phyloP scores from a whole-genome alignment of 176 grass and related monocot genomes.

The Phoenix dactylifera region DNA sequence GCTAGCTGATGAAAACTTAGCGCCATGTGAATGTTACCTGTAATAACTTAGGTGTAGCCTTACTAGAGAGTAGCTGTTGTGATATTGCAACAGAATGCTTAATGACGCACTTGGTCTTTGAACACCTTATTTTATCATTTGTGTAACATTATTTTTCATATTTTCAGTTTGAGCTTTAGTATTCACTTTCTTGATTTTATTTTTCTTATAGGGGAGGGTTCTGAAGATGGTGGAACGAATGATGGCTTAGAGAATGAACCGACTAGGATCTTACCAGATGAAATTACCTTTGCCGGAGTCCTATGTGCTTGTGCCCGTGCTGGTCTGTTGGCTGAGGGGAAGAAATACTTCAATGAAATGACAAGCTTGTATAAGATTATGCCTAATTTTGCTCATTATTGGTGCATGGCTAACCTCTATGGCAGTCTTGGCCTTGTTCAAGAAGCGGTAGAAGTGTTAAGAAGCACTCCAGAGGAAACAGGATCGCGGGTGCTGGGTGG shows the following conservation, averaged over 20 bases:
- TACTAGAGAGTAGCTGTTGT: too few species aligned
- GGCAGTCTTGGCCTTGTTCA: constrained; percentile 35
- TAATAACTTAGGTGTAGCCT: too few species aligned
- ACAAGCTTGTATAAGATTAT: constrained; percentile 30
- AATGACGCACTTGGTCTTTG: too few species aligned
- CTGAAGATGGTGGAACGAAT: background rate
- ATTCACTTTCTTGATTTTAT: constrained; percentile 3
- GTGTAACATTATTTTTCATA: background rate
- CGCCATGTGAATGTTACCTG: too few species aligned
- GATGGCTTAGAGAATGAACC: background rate
- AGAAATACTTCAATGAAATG: constrained; percentile 52
- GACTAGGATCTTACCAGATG: constrained; percentile 27
- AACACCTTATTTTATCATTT: background rate
- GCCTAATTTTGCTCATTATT: constrained; percentile 57
- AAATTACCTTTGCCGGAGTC: constrained; percentile 48
- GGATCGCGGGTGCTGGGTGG: constrained; percentile 35
- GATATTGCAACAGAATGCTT: too few species aligned
- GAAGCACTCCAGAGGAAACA: constrained; percentile 30
- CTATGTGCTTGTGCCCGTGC: constrained; percentile 48
- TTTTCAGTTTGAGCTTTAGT: background rate
- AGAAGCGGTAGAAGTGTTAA: constrained; percentile 28
- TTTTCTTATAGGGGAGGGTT: constrained; percentile 21
- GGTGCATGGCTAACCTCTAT: constrained; percentile 73
- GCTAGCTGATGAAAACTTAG: too few species aligned
- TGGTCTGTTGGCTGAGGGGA: constrained; percentile 45